Evolutionary conservation across 208 protist species (phyloP), one percentile per base, ranked within the genome.

Genomic region (Leptomonas seymouri): DNA sequence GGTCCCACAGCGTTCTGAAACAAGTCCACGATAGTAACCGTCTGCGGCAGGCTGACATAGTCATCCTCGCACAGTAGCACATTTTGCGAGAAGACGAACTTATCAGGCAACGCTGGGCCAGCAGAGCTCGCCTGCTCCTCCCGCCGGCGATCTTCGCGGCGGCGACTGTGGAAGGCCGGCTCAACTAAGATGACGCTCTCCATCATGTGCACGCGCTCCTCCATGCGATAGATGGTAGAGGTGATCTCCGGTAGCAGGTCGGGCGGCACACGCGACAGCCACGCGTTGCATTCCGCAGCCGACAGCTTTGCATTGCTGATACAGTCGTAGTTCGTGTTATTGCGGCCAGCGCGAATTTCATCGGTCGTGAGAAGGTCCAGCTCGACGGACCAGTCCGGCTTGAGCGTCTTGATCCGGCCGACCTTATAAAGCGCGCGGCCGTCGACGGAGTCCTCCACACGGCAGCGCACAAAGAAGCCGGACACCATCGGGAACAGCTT

Each of bases 291-390:
- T 77, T 97, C 90, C 14, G 67, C 23, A 28, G 84, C 28, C 4
- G 88, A 86, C 36, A 95, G 73, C 70, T 91, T 92, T 5, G 90
- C 87, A 55, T 97, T 97, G 71, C 89, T 95, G 71, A 97, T 90
- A 78, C 93, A 97, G 75, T 97, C 93, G 77, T 96, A 96, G 73
- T 96, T 96, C 45, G 91, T 96, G 74, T 92, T 91, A 82, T 90
- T 93, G 42, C 86, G 81, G 9, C 82, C 86, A 0, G 80, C 79
- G n/a, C 84, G 76, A 25, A 90, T 91, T 55, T 95, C 87, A 42
- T 95, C 89, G 2, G 78, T 80, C 14, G 90, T 96, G 34, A 95
- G 66, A 14, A 97, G 83, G 67, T 97, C 93, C 9, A 97, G 79
- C 71, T 95, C 90, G 3, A 97, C 86, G 7, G 88, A 93, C 90